Conservation (phyloP, 78 protist genomes). For the Dictyostelium citrinum region DNA sequence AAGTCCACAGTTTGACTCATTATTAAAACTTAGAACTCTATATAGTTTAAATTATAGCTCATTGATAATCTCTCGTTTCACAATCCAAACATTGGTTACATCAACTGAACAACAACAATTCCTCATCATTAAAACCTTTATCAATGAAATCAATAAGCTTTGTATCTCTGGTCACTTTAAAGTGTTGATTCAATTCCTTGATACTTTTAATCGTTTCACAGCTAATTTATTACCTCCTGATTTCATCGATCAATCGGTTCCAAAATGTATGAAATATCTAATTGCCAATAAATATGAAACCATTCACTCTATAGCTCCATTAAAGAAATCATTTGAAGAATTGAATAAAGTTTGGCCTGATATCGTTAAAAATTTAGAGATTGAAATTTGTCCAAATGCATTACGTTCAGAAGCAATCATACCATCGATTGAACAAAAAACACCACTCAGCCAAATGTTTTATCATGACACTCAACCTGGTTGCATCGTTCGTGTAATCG, state of each 20-base stretch:
- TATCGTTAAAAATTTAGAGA: background rate
- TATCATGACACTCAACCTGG: background rate
- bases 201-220: background rate
- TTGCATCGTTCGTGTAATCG: conserved; percentile 6
- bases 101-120: background rate
- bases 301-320: background rate
- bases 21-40: background rate
- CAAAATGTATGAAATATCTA: background rate
- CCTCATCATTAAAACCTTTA: background rate
- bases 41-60: background rate
- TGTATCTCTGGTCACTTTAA: background rate
- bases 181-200: conserved; percentile 4
- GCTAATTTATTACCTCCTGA: background rate
- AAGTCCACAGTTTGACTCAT: background rate
- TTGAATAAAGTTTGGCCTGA: background rate
- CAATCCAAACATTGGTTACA: background rate
- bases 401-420: background rate
- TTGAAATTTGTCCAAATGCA: conserved; percentile 28
- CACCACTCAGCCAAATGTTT: background rate
- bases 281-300: background rate
- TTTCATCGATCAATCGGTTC: background rate
- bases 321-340: background rate
- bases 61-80: background rate
- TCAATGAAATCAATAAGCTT: background rate
- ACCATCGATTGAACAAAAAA: background rate